phyloP scores from a whole-genome alignment of 1,284 basidiomycete species.

The Termitomyces sp. region DNA sequence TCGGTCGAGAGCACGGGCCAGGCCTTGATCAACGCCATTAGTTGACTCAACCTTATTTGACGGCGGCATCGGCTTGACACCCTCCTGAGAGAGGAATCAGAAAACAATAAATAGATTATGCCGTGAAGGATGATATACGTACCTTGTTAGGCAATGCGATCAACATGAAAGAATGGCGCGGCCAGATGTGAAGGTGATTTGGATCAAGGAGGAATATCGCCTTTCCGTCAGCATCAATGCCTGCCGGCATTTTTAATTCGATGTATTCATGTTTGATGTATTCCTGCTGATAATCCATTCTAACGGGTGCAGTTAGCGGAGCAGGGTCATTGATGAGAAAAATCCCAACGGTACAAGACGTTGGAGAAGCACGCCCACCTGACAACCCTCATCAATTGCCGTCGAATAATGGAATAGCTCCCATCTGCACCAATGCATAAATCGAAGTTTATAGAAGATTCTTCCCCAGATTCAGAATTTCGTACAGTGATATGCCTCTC shows the following conservation, averaged over 20 bases:
- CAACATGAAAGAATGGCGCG: slow-evolving; percentile 96
- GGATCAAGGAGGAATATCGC: slow-evolving; percentile 82
- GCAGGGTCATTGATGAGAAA: slow-evolving; percentile 24
- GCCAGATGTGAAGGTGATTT: slow-evolving; percentile 98
- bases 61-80: slow-evolving; percentile 42
- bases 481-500: slow-evolving; percentile 46
- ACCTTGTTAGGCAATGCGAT: slow-evolving; percentile 97
- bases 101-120: slow-evolving; percentile 17
- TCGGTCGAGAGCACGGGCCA: slow-evolving; percentile 63
- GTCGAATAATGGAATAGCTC: slow-evolving; percentile 79
- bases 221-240: slow-evolving; percentile 54
- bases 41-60: slow-evolving; percentile 28
- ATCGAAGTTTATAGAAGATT: slow-evolving; percentile 60
- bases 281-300: slow-evolving; percentile 91
- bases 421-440: slow-evolving; percentile 89
- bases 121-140: slow-evolving; percentile 23
- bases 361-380: slow-evolving; percentile 50
- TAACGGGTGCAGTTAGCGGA: slow-evolving; percentile 30
- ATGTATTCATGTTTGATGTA: slow-evolving; percentile 96
- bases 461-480: slow-evolving; percentile 38
- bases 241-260: slow-evolving; percentile 92
- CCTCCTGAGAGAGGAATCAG: slow-evolving; percentile 61
- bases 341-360: slow-evolving; percentile 18
- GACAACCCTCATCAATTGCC: slow-evolving; percentile 86
- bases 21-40: slow-evolving; percentile 44